Conservation (phyloP, 108 stramenopile genomes). For the Schizochytrium sp. region DNA sequence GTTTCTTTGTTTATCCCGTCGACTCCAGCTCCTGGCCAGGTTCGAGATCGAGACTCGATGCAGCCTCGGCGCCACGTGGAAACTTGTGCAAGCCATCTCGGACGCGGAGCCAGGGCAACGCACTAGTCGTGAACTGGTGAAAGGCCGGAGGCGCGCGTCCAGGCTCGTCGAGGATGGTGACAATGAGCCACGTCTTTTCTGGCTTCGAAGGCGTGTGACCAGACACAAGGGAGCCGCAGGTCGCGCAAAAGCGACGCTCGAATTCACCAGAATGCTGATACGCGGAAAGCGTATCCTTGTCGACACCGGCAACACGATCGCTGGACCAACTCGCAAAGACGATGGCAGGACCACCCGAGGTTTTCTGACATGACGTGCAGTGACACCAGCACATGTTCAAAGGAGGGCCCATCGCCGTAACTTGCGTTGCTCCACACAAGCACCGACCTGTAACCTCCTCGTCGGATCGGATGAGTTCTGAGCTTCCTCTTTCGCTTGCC, state of each 20-base stretch:
- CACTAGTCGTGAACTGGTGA: background rate
- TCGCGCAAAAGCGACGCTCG: background rate
- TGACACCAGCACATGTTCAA: background rate
- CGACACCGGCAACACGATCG: background rate
- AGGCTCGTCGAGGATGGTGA: background rate
- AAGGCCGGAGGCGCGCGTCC: background rate
- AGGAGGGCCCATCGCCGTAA: background rate
- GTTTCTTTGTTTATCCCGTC: too few relatives aligned
- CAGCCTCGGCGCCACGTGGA: background rate
- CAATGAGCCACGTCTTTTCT: background rate
- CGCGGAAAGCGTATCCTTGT: background rate
- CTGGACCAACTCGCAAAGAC: background rate
- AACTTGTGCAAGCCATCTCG: background rate
- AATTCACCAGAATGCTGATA: background rate
- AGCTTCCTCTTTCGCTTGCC: background rate
- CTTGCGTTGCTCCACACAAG: background rate
- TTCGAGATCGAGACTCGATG: background rate
- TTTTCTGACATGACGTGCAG: background rate
- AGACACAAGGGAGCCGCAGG: background rate
- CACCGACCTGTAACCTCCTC: background rate
- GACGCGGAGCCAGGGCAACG: background rate
- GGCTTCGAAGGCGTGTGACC: background rate
- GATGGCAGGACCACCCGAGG: background rate
- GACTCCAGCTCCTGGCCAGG: too few relatives aligned
- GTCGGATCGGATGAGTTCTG: background rate